Evolutionary conservation across 805 yeast genomes (phyloP).

Genomic region (Sungouiella blattae): DNA sequence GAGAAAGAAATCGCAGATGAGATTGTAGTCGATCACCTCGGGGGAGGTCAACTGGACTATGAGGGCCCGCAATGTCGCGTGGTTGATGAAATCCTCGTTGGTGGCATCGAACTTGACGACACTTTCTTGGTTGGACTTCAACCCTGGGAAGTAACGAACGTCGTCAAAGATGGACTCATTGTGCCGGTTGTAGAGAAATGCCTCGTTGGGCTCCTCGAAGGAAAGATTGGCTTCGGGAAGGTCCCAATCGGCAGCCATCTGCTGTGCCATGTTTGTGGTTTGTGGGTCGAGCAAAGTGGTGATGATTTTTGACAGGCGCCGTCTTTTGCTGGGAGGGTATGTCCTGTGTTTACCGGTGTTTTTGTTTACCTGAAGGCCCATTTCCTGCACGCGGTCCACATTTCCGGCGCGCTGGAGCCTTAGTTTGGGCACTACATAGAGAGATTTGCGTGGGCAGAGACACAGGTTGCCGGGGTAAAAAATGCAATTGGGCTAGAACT

Average conservation of each 20-base stretch:
- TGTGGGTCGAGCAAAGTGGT: too few species aligned
- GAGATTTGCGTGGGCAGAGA: too few species aligned
- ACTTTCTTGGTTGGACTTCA: constrained; percentile 16
- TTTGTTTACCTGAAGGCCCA: too few species aligned
- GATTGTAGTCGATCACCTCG: constrained; percentile 67
- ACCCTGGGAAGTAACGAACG: constrained; percentile 29
- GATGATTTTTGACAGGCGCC: too few species aligned
- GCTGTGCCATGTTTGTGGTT: neutral
- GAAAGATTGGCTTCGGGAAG: constrained; percentile 7
- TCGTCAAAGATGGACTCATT: constrained; percentile 38
- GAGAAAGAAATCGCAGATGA: constrained; percentile 81
- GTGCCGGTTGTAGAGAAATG: constrained; percentile 31
- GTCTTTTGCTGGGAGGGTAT: too few species aligned
- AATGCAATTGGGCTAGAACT: too few species aligned
- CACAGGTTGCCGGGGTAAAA: too few species aligned
- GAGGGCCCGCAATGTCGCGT: constrained; percentile 43
- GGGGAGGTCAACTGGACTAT: constrained; percentile 69
- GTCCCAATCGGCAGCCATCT: constrained; percentile 2
- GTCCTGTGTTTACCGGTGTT: too few species aligned
- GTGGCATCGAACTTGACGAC: constrained; percentile 34
- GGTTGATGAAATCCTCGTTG: constrained; percentile 30
- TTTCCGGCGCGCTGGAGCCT: too few species aligned
- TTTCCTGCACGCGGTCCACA: too few species aligned
- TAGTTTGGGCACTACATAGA: too few species aligned
- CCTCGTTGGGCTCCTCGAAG: constrained; percentile 4